Evolutionary conservation across 2,329 filamentous ascomycete genomes (phyloP), one percentile per base, ranked within the genome.

Genomic region (Periconia sp.): DNA sequence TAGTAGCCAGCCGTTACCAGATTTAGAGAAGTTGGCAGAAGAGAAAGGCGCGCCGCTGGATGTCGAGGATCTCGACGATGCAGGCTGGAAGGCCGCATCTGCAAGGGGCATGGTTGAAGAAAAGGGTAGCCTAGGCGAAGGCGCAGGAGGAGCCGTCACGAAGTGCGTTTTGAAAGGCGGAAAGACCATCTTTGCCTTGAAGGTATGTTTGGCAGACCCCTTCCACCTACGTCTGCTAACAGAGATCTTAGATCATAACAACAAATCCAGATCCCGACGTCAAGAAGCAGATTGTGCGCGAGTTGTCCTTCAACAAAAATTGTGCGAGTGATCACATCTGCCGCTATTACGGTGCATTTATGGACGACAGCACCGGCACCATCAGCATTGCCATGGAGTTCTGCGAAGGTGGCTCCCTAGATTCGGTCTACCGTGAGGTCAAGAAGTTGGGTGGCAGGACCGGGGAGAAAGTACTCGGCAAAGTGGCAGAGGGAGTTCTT

Each of bases 361-460:
- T 95, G 68, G 92, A 99, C 66, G 88, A 94, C 45, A 87, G 90
- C n/a, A 95, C 90, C 8, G 90, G 92, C 36, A 97, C 92, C 34
- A 97, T 99, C 56, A 96, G 90, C 34, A 99, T 99, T 65, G 92
- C 91, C 43, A 99, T 99, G 94, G 94, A 99, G 69, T 97, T 95
- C 63, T 99, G 94, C 68, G 94, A 97, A 72, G 94, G 94, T 44
- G 94, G 94, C 39, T 96, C 90, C 33, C 81, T 99, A 15, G 92
- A 99, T 74, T 94, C 89, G 66, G 94, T 99, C 54, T 99, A 99
- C 77, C 89, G 89, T 56, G 94, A 99, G 73, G 92, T 99, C 24
- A 96, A 96, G 76, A 90, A 94, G 58, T 82, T 97, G 2, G 92
- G 92, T 29, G 94, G 94, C 9, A 84, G 94, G 36, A 97, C 92